A percentile compares a stretch with the other conserved stretches of the same genome.
These are phyloP conservation scores for Leccinum angustisporum DNA, from an alignment of 1,284 basidiomycete species.

Conservation along the genomic window DNA sequence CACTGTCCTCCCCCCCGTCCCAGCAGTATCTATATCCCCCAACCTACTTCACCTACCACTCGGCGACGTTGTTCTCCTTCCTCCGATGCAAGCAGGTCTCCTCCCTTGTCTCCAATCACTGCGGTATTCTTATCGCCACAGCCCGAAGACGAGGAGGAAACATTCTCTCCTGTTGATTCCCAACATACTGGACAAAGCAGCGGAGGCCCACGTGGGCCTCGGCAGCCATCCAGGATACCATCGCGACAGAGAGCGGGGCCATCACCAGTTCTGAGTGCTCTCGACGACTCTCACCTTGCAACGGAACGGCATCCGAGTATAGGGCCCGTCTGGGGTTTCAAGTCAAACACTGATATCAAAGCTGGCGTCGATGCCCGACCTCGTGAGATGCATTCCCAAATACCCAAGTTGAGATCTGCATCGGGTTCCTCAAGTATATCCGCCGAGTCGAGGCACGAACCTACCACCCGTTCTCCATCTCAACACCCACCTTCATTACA, in stretches of 20 bases:
- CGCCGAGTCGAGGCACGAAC: slow-evolving; percentile 13
- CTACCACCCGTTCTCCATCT: neutral
- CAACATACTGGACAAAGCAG: slow-evolving; percentile 20
- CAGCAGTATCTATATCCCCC: slow-evolving; percentile 21
- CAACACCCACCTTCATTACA: slow-evolving; percentile 11
- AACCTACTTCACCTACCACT: slow-evolving; percentile 12
- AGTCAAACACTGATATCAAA: slow-evolving; percentile 15
- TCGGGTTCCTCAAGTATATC: slow-evolving; percentile 30
- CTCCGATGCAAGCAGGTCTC: slow-evolving; percentile 17
- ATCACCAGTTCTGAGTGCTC: slow-evolving; percentile 3
- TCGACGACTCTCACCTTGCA: neutral
- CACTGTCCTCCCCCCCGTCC: slow-evolving; percentile 19
- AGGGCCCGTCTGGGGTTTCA: slow-evolving; percentile 17
- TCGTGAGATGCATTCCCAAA: slow-evolving; percentile 25
- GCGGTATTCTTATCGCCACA: slow-evolving; percentile 1
- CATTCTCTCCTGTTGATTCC: neutral
- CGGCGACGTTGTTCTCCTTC: slow-evolving; percentile 15
- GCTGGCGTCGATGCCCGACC: slow-evolving; percentile 6
- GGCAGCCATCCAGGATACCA: slow-evolving; percentile 15
- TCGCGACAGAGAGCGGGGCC: slow-evolving; percentile 15
- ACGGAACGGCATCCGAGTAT: slow-evolving; percentile 3
- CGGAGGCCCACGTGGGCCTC: slow-evolving; percentile 17
- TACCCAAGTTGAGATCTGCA: slow-evolving; percentile 30
- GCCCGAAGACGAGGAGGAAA: slow-evolving; percentile 2
- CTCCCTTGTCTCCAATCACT: slow-evolving; percentile 8